A percentile compares a stretch with the other conserved stretches of the same genome.
Conservation (phyloP, 306 rosid genomes). For the Oemleria cerasiformis region DNA sequence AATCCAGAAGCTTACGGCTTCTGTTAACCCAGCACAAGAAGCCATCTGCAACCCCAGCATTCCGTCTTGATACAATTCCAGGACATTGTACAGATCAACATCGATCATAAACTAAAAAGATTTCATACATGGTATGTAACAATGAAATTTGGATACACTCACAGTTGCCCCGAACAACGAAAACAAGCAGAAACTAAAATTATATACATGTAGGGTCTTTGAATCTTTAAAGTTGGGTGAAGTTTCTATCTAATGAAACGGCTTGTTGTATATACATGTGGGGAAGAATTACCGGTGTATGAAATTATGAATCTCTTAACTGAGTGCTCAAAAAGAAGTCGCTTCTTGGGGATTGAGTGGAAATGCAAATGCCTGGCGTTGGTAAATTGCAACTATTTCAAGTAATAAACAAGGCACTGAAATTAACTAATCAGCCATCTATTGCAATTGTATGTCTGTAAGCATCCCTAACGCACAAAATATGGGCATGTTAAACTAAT, state of each 20-base stretch:
- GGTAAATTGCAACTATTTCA: background rate
- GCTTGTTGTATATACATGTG: background rate
- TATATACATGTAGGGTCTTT: background rate
- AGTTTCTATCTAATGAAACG: background rate
- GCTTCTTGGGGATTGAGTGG: background rate
- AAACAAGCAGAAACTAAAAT: background rate
- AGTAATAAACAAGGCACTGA: too few relatives aligned
- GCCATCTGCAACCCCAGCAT: slow-evolving; percentile 1
- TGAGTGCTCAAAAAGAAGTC: too few relatives aligned
- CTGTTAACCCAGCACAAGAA: background rate
- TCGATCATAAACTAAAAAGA: background rate
- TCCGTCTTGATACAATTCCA: background rate
- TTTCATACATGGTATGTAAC: background rate
- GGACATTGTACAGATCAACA: background rate
- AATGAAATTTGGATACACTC: background rate
- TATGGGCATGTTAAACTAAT: background rate
- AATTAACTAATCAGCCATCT: background rate
- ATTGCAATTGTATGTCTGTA: background rate
- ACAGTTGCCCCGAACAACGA: background rate
- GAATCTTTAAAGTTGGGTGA: background rate
- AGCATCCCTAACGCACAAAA: background rate
- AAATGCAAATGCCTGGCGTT: background rate
- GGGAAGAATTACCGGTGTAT: too few relatives aligned
- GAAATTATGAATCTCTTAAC: too few relatives aligned
- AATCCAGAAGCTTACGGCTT: too few relatives aligned